Base-by-base conservation (phyloP, 371 early-diverging fungal species). In the Batrachochytrium dendrobatidis region DNA sequence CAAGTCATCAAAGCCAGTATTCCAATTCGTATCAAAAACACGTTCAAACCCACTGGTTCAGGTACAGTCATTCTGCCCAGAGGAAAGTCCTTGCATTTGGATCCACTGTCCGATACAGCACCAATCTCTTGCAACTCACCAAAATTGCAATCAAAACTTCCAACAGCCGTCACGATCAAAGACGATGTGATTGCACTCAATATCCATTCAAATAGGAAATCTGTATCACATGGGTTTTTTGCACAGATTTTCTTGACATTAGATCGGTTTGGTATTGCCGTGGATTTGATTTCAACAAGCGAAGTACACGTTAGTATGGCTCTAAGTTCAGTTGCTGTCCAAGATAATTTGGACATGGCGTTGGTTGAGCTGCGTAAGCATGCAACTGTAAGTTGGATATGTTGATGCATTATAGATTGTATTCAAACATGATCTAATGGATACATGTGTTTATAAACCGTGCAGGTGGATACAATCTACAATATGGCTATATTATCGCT, bases 271-370 rank as follows among this genome's bases (percentile, higher is more conserved):
- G 90, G 91, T 43, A 86, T 98, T 49, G 87, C 88, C 1, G 94
- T 98, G 2, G 98, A 98, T 68, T 74, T 98, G 34, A 95, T 98
- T 62, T 87, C 94, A 34, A 96, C 98, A 0, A 86, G 86, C 12
- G 95, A 96, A 74, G 95, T 98, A 1, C 94, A 95, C 59, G 89
- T 98, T 3, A 91, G 91, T 5, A 94, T 95, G 93, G 98, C 98
- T 0, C 67, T 95, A 17, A 84, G 85, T 26, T 85, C 83, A 25
- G 81, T 83, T 45, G 69, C 82, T 22, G 58, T 74, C 6, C 83
- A 83, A 53, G 76, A 66, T 34, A 83, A 84, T 46, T 76, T 93
- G 50, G 76, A 84, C 48, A 70, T 65, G 43, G 90, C 90, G 1
- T 68, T 91, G 55, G 62, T 68, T 4, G 88, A 87, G 64, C 68